A percentile compares a stretch with the other conserved stretches of the same genome.
These are phyloP conservation scores for Exophiala xenobiotica DNA, from an alignment of 2,329 filamentous ascomycete genomes.

Conservation along the genomic window DNA sequence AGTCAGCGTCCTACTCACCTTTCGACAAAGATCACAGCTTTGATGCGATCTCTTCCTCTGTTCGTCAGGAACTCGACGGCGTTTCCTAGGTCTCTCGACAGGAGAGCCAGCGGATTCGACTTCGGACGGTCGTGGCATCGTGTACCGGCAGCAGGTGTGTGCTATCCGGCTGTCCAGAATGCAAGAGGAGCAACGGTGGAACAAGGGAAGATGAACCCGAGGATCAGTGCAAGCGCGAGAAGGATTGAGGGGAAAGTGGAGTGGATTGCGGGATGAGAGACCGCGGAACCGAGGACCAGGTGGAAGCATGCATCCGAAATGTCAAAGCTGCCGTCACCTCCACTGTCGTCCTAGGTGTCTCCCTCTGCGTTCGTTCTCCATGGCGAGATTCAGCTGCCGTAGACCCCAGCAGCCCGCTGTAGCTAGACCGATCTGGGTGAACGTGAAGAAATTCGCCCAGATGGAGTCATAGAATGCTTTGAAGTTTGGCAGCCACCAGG, in stretches of 20 bases:
- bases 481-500: no score
- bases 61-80: neutral
- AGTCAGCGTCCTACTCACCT: slow-evolving; percentile 1
- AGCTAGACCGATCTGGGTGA: no score
- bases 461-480: no score
- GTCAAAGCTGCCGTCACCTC: neutral
- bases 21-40: slow-evolving; percentile 3
- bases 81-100: neutral
- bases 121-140: neutral
- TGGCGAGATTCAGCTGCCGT: no score
- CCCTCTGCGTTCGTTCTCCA: no score
- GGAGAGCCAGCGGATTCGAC: neutral
- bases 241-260: neutral
- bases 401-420: no score
- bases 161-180: no score
- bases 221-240: neutral
- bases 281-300: neutral
- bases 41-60: neutral
- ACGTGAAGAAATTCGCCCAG: no score
- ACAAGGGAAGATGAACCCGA: neutral
- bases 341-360: no score
- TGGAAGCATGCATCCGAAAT: neutral
- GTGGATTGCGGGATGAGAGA: neutral
- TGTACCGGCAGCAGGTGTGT: no score
- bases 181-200: neutral